Percentiles rank a stretch among this genome's conserved stretches.
These are phyloP conservation scores for Fusarium irregulare DNA, from an alignment of 2,329 filamentous ascomycete genomes.

Conservation along the genomic window DNA sequence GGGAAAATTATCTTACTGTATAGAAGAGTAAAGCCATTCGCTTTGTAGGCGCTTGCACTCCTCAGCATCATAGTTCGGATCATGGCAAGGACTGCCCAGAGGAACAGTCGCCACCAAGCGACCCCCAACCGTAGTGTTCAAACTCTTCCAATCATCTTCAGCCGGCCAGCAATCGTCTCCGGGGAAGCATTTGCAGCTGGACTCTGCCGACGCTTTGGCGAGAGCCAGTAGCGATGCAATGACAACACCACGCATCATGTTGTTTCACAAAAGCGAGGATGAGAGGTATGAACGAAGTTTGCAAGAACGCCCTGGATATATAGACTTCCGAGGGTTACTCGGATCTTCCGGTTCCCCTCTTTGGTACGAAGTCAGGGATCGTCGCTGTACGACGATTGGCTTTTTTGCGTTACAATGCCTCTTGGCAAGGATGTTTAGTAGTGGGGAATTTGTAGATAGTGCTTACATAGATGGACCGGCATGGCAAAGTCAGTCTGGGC, in stretches of 20 bases:
- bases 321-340: not conserved
- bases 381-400: not conserved
- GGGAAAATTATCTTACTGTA: slow-evolving; percentile 53
- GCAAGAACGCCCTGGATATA: not conserved
- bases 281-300: fast-evolving
- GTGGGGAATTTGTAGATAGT: not conserved
- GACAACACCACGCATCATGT: not conserved
- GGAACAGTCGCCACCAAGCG: slow-evolving; percentile 63
- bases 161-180: slow-evolving; percentile 65
- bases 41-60: slow-evolving; percentile 56
- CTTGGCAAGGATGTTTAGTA: not conserved
- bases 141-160: slow-evolving; percentile 54
- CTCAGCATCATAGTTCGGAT: slow-evolving; percentile 57
- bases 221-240: not conserved
- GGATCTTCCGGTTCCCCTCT: not conserved
- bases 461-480: not conserved
- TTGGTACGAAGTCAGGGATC: not conserved
- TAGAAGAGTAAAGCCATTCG: slow-evolving; percentile 58
- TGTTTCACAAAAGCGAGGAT: fast-evolving
- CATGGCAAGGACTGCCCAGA: slow-evolving; percentile 62
- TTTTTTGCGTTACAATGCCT: no score
- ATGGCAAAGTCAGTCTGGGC: no score
- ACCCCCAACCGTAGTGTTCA: slow-evolving; percentile 64
- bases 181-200: slow-evolving; percentile 47
- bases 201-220: not conserved